phyloP scores from a whole-genome alignment of 2,329 filamentous ascomycete genomes.

The Pezicula neosporulosa region DNA sequence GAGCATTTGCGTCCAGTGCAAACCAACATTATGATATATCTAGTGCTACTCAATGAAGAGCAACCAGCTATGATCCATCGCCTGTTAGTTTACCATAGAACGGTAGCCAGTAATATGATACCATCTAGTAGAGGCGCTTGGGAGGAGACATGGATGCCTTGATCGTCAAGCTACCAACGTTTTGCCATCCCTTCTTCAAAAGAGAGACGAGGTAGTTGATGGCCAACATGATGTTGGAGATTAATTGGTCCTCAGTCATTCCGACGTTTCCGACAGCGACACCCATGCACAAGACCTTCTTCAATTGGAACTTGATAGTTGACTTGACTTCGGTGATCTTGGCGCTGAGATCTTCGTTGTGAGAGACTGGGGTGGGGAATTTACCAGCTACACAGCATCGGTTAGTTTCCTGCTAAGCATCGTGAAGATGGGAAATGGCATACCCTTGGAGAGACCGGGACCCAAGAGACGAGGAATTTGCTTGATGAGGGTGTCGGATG shows the following conservation, averaged over 20 bases:
- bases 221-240: conserved; percentile 98
- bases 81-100: too few species aligned
- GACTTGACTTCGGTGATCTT: conserved; percentile 99
- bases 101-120: conserved; percentile 5
- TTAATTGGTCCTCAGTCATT: conserved; percentile 93
- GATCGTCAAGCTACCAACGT: conserved; percentile 98
- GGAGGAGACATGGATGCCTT: conserved; percentile 99
- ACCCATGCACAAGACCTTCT: conserved; percentile 99
- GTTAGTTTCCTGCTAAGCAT: conserved; percentile 22
- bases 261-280: conserved; percentile 98
- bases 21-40: neutral
- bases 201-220: conserved; percentile 99
- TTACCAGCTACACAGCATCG: conserved; percentile 71
- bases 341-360: conserved; percentile 86
- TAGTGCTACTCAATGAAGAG: conserved; percentile 9
- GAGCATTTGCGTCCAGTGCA: conserved; percentile 26
- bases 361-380: conserved; percentile 98
- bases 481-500: conserved; percentile 97
- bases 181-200: conserved; percentile 99
- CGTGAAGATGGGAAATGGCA: conserved; percentile 23
- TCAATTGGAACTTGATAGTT: conserved; percentile 99
- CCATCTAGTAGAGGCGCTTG: conserved; percentile 86
- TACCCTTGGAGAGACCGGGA: conserved; percentile 96
- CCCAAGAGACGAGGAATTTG: conserved; percentile 99
- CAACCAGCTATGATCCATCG: neutral